These are phyloP conservation scores for Aurantiochytrium sp. DNA, from an alignment of 108 stramenopile species.

Conservation along the genomic window DNA sequence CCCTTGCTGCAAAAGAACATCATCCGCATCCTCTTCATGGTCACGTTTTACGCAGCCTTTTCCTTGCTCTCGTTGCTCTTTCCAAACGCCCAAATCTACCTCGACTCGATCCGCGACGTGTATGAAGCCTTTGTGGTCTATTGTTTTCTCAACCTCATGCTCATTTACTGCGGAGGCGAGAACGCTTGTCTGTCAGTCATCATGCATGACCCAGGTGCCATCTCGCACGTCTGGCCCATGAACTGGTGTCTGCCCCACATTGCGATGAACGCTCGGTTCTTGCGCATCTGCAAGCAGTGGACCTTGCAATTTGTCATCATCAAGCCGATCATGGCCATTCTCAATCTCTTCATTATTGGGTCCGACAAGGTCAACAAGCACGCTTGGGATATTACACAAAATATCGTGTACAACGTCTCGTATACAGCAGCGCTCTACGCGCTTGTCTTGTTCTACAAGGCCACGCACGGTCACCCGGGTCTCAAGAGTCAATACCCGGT, in stretches of 20 bases:
- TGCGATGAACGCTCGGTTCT: background rate
- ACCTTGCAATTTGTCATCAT: slow-evolving; percentile 17
- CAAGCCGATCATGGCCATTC: slow-evolving; percentile 16
- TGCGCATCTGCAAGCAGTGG: slow-evolving; percentile 6
- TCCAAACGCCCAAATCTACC: background rate
- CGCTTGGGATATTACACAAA: background rate
- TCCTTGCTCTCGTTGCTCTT: slow-evolving; percentile 1
- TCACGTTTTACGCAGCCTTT: slow-evolving; percentile 12
- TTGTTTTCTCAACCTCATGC: slow-evolving; percentile 19
- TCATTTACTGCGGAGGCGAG: slow-evolving; percentile 24
- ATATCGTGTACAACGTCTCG: slow-evolving; percentile 17
- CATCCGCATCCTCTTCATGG: slow-evolving; percentile 21
- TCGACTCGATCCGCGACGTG: slow-evolving; percentile 12
- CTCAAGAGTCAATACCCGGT: slow-evolving; percentile 1
- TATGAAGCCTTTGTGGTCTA: slow-evolving; percentile 29
- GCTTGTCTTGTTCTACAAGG: slow-evolving; percentile 21
- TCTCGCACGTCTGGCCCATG: slow-evolving; percentile 10
- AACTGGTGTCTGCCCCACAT: slow-evolving; percentile 16
- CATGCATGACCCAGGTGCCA: slow-evolving; percentile 4
- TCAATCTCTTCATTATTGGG: slow-evolving; percentile 15
- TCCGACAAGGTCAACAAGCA: background rate
- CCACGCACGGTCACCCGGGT: background rate
- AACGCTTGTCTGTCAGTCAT: background rate
- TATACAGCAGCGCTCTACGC: slow-evolving; percentile 23
- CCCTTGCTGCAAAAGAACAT: slow-evolving; percentile 22